Evolutionary conservation across 805 yeast genomes (phyloP).

Genomic region (Metschnikowia orientalis): DNA sequence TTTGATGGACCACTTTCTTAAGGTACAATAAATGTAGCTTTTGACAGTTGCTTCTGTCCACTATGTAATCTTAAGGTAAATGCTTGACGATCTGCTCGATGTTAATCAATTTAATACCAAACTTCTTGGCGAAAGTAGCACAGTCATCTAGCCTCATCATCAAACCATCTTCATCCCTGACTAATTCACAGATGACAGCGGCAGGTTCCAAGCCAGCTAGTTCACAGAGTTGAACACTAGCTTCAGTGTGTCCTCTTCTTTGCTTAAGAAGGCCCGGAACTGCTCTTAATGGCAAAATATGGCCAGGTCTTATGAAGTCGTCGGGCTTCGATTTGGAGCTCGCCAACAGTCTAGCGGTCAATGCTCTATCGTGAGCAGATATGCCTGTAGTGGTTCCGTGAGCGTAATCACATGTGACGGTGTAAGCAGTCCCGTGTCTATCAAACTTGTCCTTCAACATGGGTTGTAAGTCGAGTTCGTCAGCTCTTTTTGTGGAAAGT

Average conservation of each 20-base stretch:
- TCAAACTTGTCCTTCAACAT: slow-evolving; percentile 63
- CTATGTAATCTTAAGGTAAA: slow-evolving; percentile 29
- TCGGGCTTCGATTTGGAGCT: slow-evolving; percentile 48
- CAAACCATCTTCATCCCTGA: slow-evolving; percentile 85
- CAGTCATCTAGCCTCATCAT: slow-evolving; percentile 96
- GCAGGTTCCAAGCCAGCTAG: slow-evolving; percentile 79
- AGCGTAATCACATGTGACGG: slow-evolving; percentile 81
- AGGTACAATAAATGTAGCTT: background rate
- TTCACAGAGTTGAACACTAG: slow-evolving; percentile 82
- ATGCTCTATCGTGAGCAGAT: slow-evolving; percentile 88
- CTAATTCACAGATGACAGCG: slow-evolving; percentile 90
- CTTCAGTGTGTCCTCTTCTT: slow-evolving; percentile 97
- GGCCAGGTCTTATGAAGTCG: slow-evolving; percentile 91
- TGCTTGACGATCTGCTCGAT: slow-evolving; percentile 69
- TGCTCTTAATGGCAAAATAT: slow-evolving; percentile 88
- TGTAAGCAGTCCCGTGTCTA: slow-evolving; percentile 95
- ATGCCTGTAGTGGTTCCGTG: slow-evolving; percentile 97
- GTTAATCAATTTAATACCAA: slow-evolving; percentile 65
- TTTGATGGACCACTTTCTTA: background rate
- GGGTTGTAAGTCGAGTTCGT: slow-evolving; percentile 70
- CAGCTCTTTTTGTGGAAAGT: slow-evolving; percentile 70
- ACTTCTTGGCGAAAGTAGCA: slow-evolving; percentile 56
- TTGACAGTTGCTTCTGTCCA: too few relatives aligned
- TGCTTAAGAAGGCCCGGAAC: slow-evolving; percentile 73
- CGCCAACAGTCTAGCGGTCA: slow-evolving; percentile 73